A percentile compares a stretch with the other conserved stretches of the same genome.
Conservation (phyloP, 306 rosid genomes). For the Clitoria ternatea region DNA sequence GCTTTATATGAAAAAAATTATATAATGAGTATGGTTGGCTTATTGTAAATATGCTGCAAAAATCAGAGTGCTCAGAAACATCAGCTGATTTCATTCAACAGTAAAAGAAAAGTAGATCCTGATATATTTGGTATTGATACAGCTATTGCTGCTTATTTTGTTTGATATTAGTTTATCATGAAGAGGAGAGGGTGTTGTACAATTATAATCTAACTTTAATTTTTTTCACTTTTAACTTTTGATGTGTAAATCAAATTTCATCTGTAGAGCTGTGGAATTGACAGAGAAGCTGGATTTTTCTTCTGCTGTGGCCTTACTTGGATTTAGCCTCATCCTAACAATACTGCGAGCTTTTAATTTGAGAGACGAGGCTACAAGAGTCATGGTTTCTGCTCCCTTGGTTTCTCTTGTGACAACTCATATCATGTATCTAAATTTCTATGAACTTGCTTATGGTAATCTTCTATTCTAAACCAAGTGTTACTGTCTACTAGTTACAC, state of each 20-base stretch:
- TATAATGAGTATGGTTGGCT: neutral
- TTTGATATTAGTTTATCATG: neutral
- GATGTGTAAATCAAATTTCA: constrained; percentile 10
- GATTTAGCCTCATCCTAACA: constrained; percentile 69
- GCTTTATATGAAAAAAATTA: neutral
- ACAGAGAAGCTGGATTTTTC: constrained; percentile 85
- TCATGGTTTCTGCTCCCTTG: constrained; percentile 94
- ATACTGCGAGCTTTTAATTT: constrained; percentile 67
- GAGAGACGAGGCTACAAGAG: constrained; percentile 84
- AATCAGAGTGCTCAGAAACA: neutral
- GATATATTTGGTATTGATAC: neutral
- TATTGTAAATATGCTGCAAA: neutral
- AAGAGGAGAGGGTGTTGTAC: neutral
- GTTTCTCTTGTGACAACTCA: constrained; percentile 84
- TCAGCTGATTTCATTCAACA: neutral
- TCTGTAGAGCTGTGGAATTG: constrained; percentile 81
- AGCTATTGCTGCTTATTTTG: neutral
- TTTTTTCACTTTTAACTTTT: neutral
- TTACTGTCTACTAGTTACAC: neutral
- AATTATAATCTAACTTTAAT: neutral
- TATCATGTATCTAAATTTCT: constrained; percentile 85
- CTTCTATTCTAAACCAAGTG: constrained; percentile 6
- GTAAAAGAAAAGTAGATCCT: neutral
- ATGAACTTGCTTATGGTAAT: constrained; percentile 71
- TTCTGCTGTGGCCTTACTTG: constrained; percentile 86